These are phyloP conservation scores for Agaricus subrufescens DNA, from an alignment of 768 basidiomycete species.

Conservation along the genomic window DNA sequence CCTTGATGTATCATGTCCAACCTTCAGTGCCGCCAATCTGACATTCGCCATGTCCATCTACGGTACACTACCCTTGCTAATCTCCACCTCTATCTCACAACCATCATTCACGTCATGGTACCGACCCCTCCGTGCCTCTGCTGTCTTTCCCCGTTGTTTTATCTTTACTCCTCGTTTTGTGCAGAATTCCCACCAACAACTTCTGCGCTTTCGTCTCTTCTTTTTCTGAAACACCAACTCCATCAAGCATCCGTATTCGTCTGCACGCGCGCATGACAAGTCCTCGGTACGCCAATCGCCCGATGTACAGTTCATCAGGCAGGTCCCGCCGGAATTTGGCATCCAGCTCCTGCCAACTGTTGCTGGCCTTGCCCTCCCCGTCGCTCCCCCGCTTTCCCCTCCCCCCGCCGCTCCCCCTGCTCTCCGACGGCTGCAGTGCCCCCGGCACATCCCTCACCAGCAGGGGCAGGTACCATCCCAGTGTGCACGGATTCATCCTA, in stretches of 20 bases:
- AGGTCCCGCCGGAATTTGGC: constrained; percentile 83
- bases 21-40: constrained; percentile 4
- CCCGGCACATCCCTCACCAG: constrained; percentile 66
- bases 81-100: constrained; percentile 17
- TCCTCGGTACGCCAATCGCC: constrained; percentile 86
- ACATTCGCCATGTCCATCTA: constrained; percentile 6
- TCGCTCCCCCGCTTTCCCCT: not conserved
- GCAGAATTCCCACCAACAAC: constrained; percentile 56
- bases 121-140: constrained; percentile 11
- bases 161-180: constrained; percentile 16
- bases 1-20: constrained; percentile 12
- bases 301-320: constrained; percentile 84
- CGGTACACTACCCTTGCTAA: constrained; percentile 13
- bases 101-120: constrained; percentile 7
- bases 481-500: constrained; percentile 94
- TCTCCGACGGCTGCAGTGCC: constrained; percentile 59
- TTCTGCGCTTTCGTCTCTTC: constrained; percentile 80
- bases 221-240: constrained; percentile 76
- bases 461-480: constrained; percentile 93
- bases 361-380: constrained; percentile 18
- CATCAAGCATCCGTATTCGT: constrained; percentile 73
- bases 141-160: constrained; percentile 17
- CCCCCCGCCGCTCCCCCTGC: not conserved
- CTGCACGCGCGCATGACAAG: constrained; percentile 76
- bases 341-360: constrained; percentile 74